A percentile compares a stretch with the other conserved stretches of the same genome.
phyloP scores from a whole-genome alignment of 2,329 filamentous ascomycete genomes.

The Ceratocystis smalleyi region DNA sequence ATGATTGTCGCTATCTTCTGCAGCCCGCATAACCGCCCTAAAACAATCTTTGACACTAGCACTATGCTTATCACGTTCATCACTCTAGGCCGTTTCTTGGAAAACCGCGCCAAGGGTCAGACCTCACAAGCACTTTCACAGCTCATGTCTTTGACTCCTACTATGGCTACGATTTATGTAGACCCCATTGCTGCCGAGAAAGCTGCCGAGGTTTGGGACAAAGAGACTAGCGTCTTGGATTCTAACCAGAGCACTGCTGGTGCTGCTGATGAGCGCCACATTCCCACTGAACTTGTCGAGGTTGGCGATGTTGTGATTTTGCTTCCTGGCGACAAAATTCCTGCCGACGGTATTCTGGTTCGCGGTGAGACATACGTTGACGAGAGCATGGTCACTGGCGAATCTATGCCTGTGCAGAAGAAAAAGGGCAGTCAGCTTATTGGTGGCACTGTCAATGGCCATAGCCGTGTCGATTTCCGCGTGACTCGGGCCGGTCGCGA shows the following conservation, averaged over 20 bases:
- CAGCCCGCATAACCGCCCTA: constrained; percentile 64
- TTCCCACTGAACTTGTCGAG: constrained; percentile 87
- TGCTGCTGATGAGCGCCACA: constrained; percentile 58
- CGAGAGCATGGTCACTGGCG: constrained; percentile 97
- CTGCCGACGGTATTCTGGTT: constrained; percentile 75
- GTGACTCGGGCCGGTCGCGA: constrained; percentile 87
- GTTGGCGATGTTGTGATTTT: constrained; percentile 87
- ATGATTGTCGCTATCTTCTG: constrained; percentile 69
- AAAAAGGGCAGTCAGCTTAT: constrained; percentile 64
- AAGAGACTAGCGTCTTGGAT: constrained; percentile 30
- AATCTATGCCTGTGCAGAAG: constrained; percentile 90
- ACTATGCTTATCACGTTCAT: constrained; percentile 98
- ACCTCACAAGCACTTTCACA: constrained; percentile 85
- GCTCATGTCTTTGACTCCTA: constrained; percentile 89
- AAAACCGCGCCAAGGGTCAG: constrained; percentile 90
- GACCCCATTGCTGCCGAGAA: constrained; percentile 91
- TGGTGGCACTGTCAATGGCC: constrained; percentile 88
- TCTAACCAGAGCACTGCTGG: constrained; percentile 33
- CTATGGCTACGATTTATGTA: constrained; percentile 90
- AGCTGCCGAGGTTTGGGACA: constrained; percentile 59
- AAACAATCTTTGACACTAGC: constrained; percentile 90
- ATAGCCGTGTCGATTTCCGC: constrained; percentile 78
- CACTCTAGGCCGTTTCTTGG: constrained; percentile 74
- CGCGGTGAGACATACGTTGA: constrained; percentile 87
- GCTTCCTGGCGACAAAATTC: constrained; percentile 89